Base-by-base conservation (phyloP, 2,329 filamentous ascomycete species). In the Plenodomus lindquistii region DNA sequence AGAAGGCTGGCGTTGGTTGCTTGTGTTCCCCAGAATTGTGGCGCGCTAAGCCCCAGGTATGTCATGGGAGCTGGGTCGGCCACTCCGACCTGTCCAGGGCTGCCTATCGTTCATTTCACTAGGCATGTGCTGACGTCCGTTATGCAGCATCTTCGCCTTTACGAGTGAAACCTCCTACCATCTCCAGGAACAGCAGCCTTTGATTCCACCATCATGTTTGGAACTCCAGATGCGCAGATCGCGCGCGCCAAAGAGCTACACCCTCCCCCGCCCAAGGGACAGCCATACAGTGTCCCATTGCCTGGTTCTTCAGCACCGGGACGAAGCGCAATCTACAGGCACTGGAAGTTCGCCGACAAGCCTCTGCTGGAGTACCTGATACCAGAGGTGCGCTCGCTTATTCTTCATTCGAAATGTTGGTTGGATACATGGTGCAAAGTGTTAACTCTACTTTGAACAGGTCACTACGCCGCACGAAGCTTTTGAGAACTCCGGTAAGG, bases 241-340 rank as follows among this genome's bases (percentile, higher is more conserved):
- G 56, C 67, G 55, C 63, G 64, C 43, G 71, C 69, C 7, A 48
- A 45, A 11, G 82, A 85, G 68, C 74, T 90, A 48, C 74, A 79
- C 42, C 69, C 76, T 47, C 80, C 83, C 15, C 90, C 91, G 40
- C 85, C 89, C 3, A 82, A 86, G 8, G 91, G 91, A 56, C 77
- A 83, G 40, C 89, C 91, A 1, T 94, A 94, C 69, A 88, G 87
- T 38, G 78, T 96, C 13, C 77, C 90, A 11, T 64, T 99, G 17
- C 87, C 91, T 1, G 88, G 88, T 54, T 86, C 87, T 39, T 84
- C 89, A 73, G 78, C 80, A 52, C 85, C 89, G 40, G 88, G 86
- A 50, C 86, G 91, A 59, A 88, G 82, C 41, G 77, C 84, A 39
- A 75, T 95, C 55, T 97, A 97, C 75, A 85, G 94, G 53, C 87